Percentiles rank a stretch among this genome's conserved stretches.
Conservation (phyloP, 345 rosid genomes). For the Laguncularia racemosa region DNA sequence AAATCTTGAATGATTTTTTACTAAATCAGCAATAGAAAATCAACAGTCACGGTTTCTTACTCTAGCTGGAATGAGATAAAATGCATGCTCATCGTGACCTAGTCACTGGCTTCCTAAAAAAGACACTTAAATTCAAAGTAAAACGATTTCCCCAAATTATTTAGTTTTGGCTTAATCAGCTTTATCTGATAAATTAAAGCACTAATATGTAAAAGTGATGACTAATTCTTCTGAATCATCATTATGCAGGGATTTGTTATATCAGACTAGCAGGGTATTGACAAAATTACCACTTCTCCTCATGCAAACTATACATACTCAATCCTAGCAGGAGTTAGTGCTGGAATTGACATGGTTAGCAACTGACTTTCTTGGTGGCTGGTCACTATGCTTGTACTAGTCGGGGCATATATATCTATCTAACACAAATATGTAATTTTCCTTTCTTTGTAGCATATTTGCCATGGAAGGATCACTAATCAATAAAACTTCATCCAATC, state of each 20-base stretch:
- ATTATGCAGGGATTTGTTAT: constrained; percentile 51
- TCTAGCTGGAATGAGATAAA: constrained; percentile 83
- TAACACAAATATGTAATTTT: too few species aligned
- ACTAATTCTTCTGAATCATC: not conserved
- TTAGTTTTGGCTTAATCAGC: not conserved
- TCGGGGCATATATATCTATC: too few species aligned
- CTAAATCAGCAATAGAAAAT: constrained; percentile 79
- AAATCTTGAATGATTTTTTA: too few species aligned
- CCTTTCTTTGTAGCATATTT: too few species aligned
- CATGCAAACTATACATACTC: constrained; percentile 60
- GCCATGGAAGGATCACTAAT: too few species aligned
- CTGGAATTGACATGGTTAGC: constrained; percentile 67
- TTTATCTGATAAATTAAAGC: not conserved
- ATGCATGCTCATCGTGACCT: constrained; percentile 67
- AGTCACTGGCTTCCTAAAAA: constrained; percentile 70
- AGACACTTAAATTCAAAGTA: constrained; percentile 63
- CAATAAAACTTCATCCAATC: too few species aligned
- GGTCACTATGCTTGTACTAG: too few species aligned
- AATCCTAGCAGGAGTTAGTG: constrained; percentile 30
- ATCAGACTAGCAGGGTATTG: constrained; percentile 65
- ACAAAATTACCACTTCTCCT: constrained; percentile 56
- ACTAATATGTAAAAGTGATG: not conserved
- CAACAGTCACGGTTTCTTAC: constrained; percentile 81
- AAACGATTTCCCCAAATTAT: not conserved
- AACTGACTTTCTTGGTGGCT: not conserved